These are phyloP conservation scores for Panaeolus cyanescens DNA, from an alignment of 768 basidiomycete species.

Conservation along the genomic window DNA sequence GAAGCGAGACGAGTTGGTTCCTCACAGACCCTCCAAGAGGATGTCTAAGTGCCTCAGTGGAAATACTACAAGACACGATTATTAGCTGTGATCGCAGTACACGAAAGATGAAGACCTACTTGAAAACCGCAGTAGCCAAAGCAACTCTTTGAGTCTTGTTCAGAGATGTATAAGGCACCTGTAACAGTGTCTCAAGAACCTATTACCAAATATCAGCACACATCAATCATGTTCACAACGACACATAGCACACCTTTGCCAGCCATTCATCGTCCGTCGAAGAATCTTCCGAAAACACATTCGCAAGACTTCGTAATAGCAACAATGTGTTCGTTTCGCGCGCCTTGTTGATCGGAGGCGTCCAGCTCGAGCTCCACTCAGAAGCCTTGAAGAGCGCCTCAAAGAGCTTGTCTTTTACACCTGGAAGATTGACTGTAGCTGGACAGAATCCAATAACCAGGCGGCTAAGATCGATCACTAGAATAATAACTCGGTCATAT, in stretches of 20 bases:
- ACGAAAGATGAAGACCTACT: conserved; percentile 55
- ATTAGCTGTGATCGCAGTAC: background rate
- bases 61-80: conserved; percentile 49
- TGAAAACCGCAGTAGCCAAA: conserved; percentile 81
- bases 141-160: conserved; percentile 76
- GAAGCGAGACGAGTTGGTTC: conserved; percentile 43
- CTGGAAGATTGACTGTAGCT: conserved; percentile 43
- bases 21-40: conserved; percentile 41
- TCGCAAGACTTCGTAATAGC: conserved; percentile 76
- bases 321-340: conserved; percentile 87
- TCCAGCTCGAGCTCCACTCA: conserved; percentile 63
- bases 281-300: conserved; percentile 66
- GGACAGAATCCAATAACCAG: conserved; percentile 70
- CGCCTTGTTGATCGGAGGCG: conserved; percentile 60
- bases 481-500: conserved; percentile 3
- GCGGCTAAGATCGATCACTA: conserved; percentile 87
- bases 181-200: conserved; percentile 57
- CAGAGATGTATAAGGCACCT: conserved; percentile 53
- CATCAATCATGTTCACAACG: background rate
- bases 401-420: conserved; percentile 53
- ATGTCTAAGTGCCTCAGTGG: conserved; percentile 54
- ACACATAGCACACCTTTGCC: conserved; percentile 51
- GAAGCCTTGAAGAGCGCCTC: conserved; percentile 66
- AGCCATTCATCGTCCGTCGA: conserved; percentile 51
- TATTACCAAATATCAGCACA: conserved; percentile 25